Evolutionary conservation across 2,329 filamentous ascomycete species (phyloP).

Genomic region (Colletotrichum cuscutae): DNA sequence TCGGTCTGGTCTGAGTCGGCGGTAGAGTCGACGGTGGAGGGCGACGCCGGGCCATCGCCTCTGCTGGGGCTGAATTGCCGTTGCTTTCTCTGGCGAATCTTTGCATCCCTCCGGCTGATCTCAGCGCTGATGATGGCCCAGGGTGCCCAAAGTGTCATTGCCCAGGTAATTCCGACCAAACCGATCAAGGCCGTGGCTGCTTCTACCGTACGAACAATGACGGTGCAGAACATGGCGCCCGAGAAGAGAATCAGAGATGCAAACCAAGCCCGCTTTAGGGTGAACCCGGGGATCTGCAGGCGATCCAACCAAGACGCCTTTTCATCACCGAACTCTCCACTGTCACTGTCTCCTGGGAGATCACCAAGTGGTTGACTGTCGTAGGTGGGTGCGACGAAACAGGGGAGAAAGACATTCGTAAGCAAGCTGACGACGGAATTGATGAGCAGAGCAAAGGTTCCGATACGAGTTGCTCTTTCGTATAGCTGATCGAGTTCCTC

Average conservation of each 20-base stretch:
- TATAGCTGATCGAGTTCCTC: slow-evolving; percentile 82
- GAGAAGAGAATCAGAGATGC: slow-evolving; percentile 87
- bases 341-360: slow-evolving; percentile 45
- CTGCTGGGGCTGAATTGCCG: slow-evolving; percentile 37
- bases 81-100: slow-evolving; percentile 52
- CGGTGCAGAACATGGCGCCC: slow-evolving; percentile 82
- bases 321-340: slow-evolving; percentile 44
- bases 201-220: slow-evolving; percentile 77
- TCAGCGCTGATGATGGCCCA: slow-evolving; percentile 96
- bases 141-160: slow-evolving; percentile 91
- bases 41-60: slow-evolving; percentile 21
- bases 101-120: slow-evolving; percentile 82
- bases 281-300: slow-evolving; percentile 83
- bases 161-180: slow-evolving; percentile 90
- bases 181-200: slow-evolving; percentile 82
- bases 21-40: slow-evolving; percentile 18
- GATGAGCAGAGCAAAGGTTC: slow-evolving; percentile 88
- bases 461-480: slow-evolving; percentile 85
- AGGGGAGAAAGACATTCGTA: slow-evolving; percentile 85
- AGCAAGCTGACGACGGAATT: slow-evolving; percentile 87
- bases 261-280: slow-evolving; percentile 89
- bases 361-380: slow-evolving; percentile 53
- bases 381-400: slow-evolving; percentile 87
- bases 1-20: slow-evolving; percentile 26
- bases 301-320: slow-evolving; percentile 62